Conservation (phyloP, 768 basidiomycete species). For the Clavulina sp. region DNA sequence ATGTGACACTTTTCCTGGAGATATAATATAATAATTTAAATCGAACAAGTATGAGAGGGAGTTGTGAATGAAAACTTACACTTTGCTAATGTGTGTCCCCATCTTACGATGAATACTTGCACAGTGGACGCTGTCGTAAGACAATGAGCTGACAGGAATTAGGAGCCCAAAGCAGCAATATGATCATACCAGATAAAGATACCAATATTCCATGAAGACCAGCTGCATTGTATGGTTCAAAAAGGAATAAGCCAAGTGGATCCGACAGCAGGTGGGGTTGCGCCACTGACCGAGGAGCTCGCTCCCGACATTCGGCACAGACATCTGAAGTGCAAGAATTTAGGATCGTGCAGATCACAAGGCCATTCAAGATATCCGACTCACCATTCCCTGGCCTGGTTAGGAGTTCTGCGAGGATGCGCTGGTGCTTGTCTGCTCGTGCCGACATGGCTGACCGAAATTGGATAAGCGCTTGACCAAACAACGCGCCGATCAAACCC, state of each 20-base stretch:
- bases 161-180: neutral
- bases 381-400: slow-evolving; percentile 66
- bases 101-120: slow-evolving; percentile 89
- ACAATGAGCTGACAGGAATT: neutral
- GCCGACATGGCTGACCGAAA: no score
- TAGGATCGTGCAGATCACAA: neutral
- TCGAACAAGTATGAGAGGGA: neutral
- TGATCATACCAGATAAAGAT: slow-evolving; percentile 62
- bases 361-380: slow-evolving; percentile 12
- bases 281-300: slow-evolving; percentile 32
- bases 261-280: neutral
- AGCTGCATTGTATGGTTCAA: slow-evolving; percentile 24
- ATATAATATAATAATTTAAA: neutral
- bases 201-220: slow-evolving; percentile 80
- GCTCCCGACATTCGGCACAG: slow-evolving; percentile 86
- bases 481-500: no score
- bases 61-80: slow-evolving; percentile 36
- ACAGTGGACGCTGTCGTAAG: slow-evolving; percentile 47
- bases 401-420: slow-evolving; percentile 48
- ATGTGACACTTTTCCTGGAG: slow-evolving; percentile 67
- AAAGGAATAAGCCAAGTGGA: neutral
- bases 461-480: no score
- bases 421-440: slow-evolving; percentile 41
- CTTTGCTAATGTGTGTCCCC: slow-evolving; percentile 84
- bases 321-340: slow-evolving; percentile 33